These are phyloP conservation scores for Populus alba DNA, from an alignment of 345 rosid species.

Conservation along the genomic window DNA sequence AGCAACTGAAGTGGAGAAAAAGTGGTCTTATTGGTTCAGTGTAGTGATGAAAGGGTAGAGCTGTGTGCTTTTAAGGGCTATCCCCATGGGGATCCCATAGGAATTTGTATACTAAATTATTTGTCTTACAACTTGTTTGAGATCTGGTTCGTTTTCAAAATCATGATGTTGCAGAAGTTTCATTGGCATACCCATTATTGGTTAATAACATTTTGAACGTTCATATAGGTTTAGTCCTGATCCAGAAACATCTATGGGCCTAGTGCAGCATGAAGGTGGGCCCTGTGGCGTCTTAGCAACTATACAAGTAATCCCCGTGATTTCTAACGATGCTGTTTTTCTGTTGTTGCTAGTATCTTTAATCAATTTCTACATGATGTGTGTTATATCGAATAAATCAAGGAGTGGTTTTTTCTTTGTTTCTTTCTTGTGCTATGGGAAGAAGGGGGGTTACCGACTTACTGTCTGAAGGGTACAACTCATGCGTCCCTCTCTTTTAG, in stretches of 20 bases:
- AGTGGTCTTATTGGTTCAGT: background rate
- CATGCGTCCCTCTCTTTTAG: too few relatives aligned
- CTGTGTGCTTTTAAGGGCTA: background rate
- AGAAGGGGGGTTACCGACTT: too few relatives aligned
- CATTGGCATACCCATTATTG: slow-evolving; percentile 12
- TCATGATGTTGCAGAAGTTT: slow-evolving; percentile 10
- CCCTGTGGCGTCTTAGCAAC: slow-evolving; percentile 99
- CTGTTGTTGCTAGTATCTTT: slow-evolving; percentile 12
- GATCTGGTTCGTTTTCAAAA: slow-evolving; percentile 2
- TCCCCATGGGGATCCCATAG: background rate
- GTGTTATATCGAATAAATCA: background rate
- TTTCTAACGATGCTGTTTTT: slow-evolving; percentile 15
- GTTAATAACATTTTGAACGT: slow-evolving; percentile 29
- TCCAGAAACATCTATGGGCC: slow-evolving; percentile 95
- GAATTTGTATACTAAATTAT: background rate
- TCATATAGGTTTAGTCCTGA: slow-evolving; percentile 85
- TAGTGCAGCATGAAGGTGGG: slow-evolving; percentile 99
- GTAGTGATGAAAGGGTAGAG: background rate
- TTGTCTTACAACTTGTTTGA: background rate
- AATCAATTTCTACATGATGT: background rate
- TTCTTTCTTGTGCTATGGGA: background rate
- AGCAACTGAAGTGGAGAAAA: background rate
- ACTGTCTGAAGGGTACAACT: too few relatives aligned
- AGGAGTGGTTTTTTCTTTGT: background rate
- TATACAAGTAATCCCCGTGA: slow-evolving; percentile 61